A percentile compares a stretch with the other conserved stretches of the same genome.
Evolutionary conservation across 2,329 filamentous ascomycete genomes (phyloP).

Genomic region (Neobulgaria alba): DNA sequence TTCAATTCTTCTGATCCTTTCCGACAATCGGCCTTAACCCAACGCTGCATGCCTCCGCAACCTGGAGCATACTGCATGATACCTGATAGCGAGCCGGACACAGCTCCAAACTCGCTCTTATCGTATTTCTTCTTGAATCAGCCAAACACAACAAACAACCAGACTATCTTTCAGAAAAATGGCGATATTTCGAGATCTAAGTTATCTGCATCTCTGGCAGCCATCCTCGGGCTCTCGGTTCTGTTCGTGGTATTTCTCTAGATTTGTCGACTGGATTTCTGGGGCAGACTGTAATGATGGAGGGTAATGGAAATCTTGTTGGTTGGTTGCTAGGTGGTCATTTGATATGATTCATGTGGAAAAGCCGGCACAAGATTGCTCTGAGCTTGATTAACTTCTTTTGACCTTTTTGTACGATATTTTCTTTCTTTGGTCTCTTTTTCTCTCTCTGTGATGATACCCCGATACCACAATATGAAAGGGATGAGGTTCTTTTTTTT

Average conservation of each 20-base stretch:
- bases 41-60: slow-evolving; percentile 35
- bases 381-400: too few relatives aligned
- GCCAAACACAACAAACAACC: slow-evolving; percentile 39
- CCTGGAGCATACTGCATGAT: slow-evolving; percentile 40
- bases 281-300: too few relatives aligned
- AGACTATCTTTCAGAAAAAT: slow-evolving; percentile 32
- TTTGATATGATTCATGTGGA: too few relatives aligned
- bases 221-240: background rate
- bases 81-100: slow-evolving; percentile 32
- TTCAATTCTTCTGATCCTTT: slow-evolving; percentile 57
- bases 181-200: background rate
- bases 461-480: too few relatives aligned
- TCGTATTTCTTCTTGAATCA: slow-evolving; percentile 43
- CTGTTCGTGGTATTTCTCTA: background rate
- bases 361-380: too few relatives aligned
- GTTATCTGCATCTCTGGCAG: background rate
- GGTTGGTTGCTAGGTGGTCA: too few relatives aligned
- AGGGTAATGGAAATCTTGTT: too few relatives aligned
- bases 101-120: slow-evolving; percentile 18
- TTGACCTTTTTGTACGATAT: too few relatives aligned
- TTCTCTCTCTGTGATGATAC: too few relatives aligned
- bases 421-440: too few relatives aligned
- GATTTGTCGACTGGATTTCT: too few relatives aligned
- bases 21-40: slow-evolving; percentile 31
- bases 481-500: too few relatives aligned